Evolutionary conservation across 352 stramenopile genomes (phyloP), one percentile per base, ranked within the genome.

Genomic region (Phytophthora vignae): DNA sequence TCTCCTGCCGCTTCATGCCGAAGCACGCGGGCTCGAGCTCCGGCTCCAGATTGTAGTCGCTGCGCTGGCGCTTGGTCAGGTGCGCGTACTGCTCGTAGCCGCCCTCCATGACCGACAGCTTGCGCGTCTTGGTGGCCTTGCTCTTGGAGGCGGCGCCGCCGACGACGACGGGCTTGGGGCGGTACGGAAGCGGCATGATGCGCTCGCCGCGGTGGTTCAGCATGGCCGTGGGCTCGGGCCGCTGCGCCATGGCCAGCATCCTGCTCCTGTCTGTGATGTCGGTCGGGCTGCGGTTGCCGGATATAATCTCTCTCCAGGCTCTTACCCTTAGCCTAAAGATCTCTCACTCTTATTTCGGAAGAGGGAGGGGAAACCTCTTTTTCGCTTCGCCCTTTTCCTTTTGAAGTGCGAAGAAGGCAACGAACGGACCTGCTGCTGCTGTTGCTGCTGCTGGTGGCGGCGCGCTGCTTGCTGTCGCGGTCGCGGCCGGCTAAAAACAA

Each of bases 171-270:
- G 33, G 33, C 53, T 15, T 27, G 7, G 55, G 19, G 46, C 53
- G 67, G 38, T 69, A 73, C 61, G 66, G 67, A 12, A 74, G 29
- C 42, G 74, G 64, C 67, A 81, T 73, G 54, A 84, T 68, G 53
- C 71, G 77, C 65, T 84, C 77, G 6, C 76, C 77, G 25, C 77
- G 74, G 64, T 82, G 77, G 55, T 84, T 82, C 33, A 82, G 36
- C 74, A 81, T 77, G 15, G 56, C 50, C 25, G 50, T 61, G 4
- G 74, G 71, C 59, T 76, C 66, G 10, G 67, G 55, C 19, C 49
- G 74, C 17, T 42, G 52, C 3, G 53, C 56, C 63, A 78, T 67
- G 1, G 66, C 65, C 66, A 81, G 46, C 74, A 81, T 81, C 11
- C 10, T 72, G 29, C 50, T 29, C 57, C 22, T 61, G 15, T 21